A percentile compares a stretch with the other conserved stretches of the same genome.
Conservation (phyloP, 2,329 filamentous ascomycete genomes). For the Chrysoporthe puriensis region DNA sequence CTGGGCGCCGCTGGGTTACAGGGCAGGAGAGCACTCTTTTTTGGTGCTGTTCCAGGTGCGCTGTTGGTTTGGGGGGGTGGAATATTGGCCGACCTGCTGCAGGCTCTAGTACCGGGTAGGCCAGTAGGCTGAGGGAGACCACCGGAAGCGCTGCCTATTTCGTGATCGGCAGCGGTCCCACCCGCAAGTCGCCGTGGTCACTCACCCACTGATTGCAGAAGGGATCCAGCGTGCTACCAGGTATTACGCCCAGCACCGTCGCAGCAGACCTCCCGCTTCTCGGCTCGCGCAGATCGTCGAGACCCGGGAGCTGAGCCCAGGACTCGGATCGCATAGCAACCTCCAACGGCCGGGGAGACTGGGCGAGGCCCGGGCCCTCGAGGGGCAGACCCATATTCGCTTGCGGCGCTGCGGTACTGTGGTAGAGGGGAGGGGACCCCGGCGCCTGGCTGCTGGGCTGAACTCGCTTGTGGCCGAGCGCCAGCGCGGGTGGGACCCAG, state of each 20-base stretch:
- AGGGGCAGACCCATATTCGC: background rate
- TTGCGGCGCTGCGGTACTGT: background rate
- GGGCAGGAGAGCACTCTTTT: background rate
- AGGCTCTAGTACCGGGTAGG: background rate
- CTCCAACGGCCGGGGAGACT: no score
- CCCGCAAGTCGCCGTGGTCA: background rate
- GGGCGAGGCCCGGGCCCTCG: no score
- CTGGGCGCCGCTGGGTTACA: background rate
- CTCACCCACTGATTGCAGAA: no score
- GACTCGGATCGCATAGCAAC: no score
- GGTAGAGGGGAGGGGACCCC: no score
- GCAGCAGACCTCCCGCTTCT: no score
- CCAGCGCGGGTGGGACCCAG: constrained; percentile 3
- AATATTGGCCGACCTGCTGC: background rate
- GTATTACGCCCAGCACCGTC: no score
- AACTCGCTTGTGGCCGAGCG: background rate
- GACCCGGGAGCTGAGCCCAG: no score
- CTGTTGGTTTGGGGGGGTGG: background rate
- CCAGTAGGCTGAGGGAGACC: background rate
- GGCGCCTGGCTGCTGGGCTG: background rate
- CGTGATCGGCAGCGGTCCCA: constrained; percentile 1
- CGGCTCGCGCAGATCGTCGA: no score
- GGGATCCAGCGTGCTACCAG: no score
- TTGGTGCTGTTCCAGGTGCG: background rate
- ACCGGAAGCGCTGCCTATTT: constrained; percentile 6